Evolutionary conservation across 352 stramenopile genomes (phyloP).

Genomic region (Thraustochytrium sp.): DNA sequence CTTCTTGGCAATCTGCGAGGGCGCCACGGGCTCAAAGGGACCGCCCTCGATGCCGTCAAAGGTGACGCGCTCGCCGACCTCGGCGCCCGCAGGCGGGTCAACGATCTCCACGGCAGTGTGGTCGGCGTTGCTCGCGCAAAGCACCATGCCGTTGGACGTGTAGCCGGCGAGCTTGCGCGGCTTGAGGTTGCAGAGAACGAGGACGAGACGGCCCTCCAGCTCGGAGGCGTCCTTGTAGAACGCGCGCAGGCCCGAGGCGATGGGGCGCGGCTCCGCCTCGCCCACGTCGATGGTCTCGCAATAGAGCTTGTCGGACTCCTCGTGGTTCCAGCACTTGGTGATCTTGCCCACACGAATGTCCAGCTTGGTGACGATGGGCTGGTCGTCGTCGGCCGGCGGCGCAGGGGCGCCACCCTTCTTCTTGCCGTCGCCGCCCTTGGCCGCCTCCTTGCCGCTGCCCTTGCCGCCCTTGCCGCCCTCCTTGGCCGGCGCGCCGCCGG

Average conservation of each 20-base stretch:
- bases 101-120: slow-evolving; percentile 65
- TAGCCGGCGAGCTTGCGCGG: slow-evolving; percentile 77
- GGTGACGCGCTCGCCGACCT: slow-evolving; percentile 49
- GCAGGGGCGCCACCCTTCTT: not conserved
- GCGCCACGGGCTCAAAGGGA: slow-evolving; percentile 50
- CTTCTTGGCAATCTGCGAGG: slow-evolving; percentile 72
- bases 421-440: not conserved
- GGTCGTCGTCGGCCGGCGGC: not conserved
- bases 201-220: slow-evolving; percentile 60
- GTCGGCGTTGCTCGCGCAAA: slow-evolving; percentile 67
- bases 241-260: slow-evolving; percentile 55
- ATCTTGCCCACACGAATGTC: slow-evolving; percentile 83
- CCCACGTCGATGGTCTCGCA: slow-evolving; percentile 84
- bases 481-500: not conserved
- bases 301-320: slow-evolving; percentile 80
- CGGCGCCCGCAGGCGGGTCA: slow-evolving; percentile 64
- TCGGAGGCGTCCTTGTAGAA: slow-evolving; percentile 44
- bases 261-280: slow-evolving; percentile 71
- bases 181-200: slow-evolving; percentile 84
- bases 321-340: slow-evolving; percentile 82
- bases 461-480: not conserved
- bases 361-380: slow-evolving; percentile 66
- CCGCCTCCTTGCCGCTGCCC: not conserved
- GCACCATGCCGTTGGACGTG: slow-evolving; percentile 81
- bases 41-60: slow-evolving; percentile 44